Conservation (phyloP, 1,284 basidiomycete species). For the Anthracocystis panici-leucophaei region DNA sequence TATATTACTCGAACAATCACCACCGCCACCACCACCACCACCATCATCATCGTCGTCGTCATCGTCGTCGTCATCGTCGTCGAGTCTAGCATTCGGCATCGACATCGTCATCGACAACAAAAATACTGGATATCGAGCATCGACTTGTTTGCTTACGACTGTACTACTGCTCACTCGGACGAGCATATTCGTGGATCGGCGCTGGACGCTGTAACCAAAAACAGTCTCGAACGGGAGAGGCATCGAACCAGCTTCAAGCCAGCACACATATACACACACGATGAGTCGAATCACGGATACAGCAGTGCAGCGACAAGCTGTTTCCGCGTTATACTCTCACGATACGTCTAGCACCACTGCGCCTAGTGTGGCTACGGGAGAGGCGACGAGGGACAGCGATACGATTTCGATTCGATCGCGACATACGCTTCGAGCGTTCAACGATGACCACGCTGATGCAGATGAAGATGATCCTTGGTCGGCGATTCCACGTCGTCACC, state of each 20-base stretch:
- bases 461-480: slow-evolving; percentile 41
- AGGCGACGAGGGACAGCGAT: slow-evolving; percentile 15
- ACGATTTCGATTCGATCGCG: slow-evolving; percentile 43
- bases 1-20: no score
- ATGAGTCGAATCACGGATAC: slow-evolving; percentile 34
- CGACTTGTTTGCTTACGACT: no score
- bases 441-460: background rate
- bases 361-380: no score
- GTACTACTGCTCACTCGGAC: no score
- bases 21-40: background rate
- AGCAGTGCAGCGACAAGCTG: background rate
- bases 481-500: slow-evolving; percentile 20
- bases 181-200: background rate
- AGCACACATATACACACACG: background rate
- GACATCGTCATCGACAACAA: no score
- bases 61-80: background rate
- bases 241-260: background rate
- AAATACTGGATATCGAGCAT: no score
- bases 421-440: slow-evolving; percentile 40
- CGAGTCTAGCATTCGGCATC: background rate
- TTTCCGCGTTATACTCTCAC: slow-evolving; percentile 8
- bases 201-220: slow-evolving; percentile 1
- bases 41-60: background rate
- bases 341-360: background rate
- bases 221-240: background rate